Percentiles rank a stretch among this genome's conserved stretches.
Conservation (phyloP, 1,139 yeast genomes). For the Yarrowia galli region DNA sequence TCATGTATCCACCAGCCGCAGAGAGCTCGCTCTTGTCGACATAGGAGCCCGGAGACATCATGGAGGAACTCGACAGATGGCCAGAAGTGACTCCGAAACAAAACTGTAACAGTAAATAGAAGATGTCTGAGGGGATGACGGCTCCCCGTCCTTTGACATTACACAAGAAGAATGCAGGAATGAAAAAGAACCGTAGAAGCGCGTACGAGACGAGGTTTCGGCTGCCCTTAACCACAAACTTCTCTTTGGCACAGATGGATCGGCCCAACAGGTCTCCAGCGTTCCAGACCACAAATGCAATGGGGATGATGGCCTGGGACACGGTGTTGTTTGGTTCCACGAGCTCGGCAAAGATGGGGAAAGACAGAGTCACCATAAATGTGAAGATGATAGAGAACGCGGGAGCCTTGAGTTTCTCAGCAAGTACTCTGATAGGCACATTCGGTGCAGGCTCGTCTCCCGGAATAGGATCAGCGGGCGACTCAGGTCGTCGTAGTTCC, state of each 20-base stretch:
- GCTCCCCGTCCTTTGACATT: constrained; percentile 58
- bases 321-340: constrained; percentile 61
- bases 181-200: constrained; percentile 61
- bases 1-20: constrained; percentile 94
- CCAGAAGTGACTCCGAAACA: constrained; percentile 88
- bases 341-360: constrained; percentile 88
- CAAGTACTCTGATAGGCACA: constrained; percentile 60
- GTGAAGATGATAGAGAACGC: constrained; percentile 76
- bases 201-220: constrained; percentile 43
- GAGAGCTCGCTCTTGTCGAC: constrained; percentile 72
- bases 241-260: constrained; percentile 62
- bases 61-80: constrained; percentile 77
- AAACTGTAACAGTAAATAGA: constrained; percentile 74
- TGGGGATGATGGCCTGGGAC: constrained; percentile 66
- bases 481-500: constrained; percentile 10
- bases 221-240: constrained; percentile 41
- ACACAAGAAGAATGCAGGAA: constrained; percentile 57
- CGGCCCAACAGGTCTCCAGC: constrained; percentile 86
- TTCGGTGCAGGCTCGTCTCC: constrained; percentile 43
- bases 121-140: constrained; percentile 63
- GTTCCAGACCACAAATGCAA: constrained; percentile 86
- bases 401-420: constrained; percentile 66
- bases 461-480: neutral
- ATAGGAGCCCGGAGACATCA: constrained; percentile 75
- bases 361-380: constrained; percentile 77